phyloP scores from a whole-genome alignment of 768 basidiomycete genomes.

The Russula earlei region DNA sequence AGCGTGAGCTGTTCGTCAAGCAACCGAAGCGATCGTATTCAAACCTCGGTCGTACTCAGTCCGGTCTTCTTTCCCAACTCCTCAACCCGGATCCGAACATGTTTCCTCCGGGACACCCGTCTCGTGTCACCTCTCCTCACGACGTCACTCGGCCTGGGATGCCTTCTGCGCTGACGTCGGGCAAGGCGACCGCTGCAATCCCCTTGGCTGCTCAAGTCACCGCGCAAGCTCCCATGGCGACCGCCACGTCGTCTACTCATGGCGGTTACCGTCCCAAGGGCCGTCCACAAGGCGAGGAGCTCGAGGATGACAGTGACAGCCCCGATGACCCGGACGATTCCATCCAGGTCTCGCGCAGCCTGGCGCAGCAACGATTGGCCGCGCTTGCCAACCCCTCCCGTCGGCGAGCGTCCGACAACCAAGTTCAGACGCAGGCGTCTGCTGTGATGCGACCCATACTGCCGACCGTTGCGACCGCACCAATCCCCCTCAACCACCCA shows the following conservation, averaged over 20 bases:
- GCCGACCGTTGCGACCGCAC: conserved; percentile 35
- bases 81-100: conserved; percentile 62
- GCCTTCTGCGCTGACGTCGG: conserved; percentile 30
- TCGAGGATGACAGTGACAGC: conserved; percentile 53
- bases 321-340: conserved; percentile 43
- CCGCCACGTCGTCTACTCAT: conserved; percentile 1
- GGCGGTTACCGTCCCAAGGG: conserved; percentile 54
- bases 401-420: conserved; percentile 32
- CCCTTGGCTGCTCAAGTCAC: conserved; percentile 47
- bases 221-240: conserved; percentile 25
- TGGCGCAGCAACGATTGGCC: conserved; percentile 59
- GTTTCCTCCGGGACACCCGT: conserved; percentile 52
- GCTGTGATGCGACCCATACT: conserved; percentile 20
- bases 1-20: conserved; percentile 67
- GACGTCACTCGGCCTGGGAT: conserved; percentile 37
- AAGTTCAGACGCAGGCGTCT: conserved; percentile 11
- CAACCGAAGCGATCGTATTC: conserved; percentile 57
- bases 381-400: conserved; percentile 38
- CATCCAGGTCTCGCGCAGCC: conserved; percentile 53
- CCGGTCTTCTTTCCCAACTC: conserved; percentile 56
- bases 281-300: conserved; percentile 51
- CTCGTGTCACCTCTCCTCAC: conserved; percentile 40
- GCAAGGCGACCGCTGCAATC: conserved; percentile 49
- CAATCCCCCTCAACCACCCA: conserved; percentile 53
- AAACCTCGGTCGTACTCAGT: conserved; percentile 42